phyloP scores from a whole-genome alignment of 352 stramenopile genomes.

The Phytophthora lateralis region DNA sequence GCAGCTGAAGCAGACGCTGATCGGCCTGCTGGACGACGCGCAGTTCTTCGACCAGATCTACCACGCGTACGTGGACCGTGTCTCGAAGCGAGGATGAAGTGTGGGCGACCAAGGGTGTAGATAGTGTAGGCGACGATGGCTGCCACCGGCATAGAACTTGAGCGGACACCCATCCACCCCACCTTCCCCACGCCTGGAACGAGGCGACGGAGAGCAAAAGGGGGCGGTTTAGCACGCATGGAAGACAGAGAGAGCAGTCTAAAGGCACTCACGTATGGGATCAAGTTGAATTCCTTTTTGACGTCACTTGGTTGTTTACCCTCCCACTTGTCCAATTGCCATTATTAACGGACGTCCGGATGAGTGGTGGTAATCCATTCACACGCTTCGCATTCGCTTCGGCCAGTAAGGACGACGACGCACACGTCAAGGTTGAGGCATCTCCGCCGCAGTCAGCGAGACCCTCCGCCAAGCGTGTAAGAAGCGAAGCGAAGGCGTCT shows the following conservation, averaged over 20 bases:
- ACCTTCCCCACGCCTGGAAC: slow-evolving; percentile 6
- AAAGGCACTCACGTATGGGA: slow-evolving; percentile 28
- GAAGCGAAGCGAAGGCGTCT: slow-evolving; percentile 5
- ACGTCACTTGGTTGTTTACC: too few relatives aligned
- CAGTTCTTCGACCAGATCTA: slow-evolving; percentile 91
- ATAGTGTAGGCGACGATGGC: slow-evolving; percentile 35
- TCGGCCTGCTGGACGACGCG: slow-evolving; percentile 77
- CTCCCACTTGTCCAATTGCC: not conserved
- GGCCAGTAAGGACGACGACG: not conserved
- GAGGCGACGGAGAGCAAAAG: slow-evolving; percentile 6
- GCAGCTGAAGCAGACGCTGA: slow-evolving; percentile 86
- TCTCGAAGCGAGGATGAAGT: slow-evolving; percentile 53
- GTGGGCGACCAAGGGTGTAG: slow-evolving; percentile 21
- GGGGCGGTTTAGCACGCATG: slow-evolving; percentile 7
- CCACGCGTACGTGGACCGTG: slow-evolving; percentile 78
- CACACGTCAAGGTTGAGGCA: slow-evolving; percentile 18
- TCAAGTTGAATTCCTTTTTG: slow-evolving; percentile 17
- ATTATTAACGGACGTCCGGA: slow-evolving; percentile 5
- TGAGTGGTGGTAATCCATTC: slow-evolving; percentile 59
- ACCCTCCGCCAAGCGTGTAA: slow-evolving; percentile 25
- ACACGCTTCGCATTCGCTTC: slow-evolving; percentile 60
- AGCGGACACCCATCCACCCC: slow-evolving; percentile 21
- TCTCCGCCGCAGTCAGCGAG: not conserved
- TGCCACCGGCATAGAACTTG: slow-evolving; percentile 36
- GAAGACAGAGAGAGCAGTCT: slow-evolving; percentile 23